Conservation (phyloP, 2,329 filamentous ascomycete genomes). For the Zalaria sp. region DNA sequence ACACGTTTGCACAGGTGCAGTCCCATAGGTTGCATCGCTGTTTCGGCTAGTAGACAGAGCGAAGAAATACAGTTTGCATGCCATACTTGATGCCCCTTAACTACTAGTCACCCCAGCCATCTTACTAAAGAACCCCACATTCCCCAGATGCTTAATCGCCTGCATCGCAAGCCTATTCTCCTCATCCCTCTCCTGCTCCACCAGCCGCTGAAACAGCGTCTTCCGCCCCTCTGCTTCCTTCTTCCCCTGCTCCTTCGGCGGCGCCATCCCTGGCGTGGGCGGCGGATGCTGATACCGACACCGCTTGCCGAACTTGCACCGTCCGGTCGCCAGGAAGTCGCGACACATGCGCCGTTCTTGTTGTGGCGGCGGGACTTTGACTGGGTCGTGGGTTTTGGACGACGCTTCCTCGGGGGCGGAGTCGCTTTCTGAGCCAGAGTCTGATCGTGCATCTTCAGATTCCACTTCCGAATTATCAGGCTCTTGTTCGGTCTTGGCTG, state of each 20-base stretch:
- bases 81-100: too few relatives aligned
- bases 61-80: too few relatives aligned
- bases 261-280: not conserved
- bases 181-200: constrained; percentile 31
- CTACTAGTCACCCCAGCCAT: not conserved
- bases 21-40: too few relatives aligned
- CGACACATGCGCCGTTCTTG: constrained; percentile 11
- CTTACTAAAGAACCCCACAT: constrained; percentile 23
- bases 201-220: constrained; percentile 11
- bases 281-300: constrained; percentile 19
- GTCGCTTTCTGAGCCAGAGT: constrained; percentile 10
- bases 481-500: too few relatives aligned
- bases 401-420: constrained; percentile 23
- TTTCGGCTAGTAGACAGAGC: too few relatives aligned
- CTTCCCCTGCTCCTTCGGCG: constrained; percentile 2
- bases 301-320: constrained; percentile 17
- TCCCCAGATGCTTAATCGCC: constrained; percentile 32
- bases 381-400: constrained; percentile 15
- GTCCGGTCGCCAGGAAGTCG: constrained; percentile 16
- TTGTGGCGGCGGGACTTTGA: constrained; percentile 5
- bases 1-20: too few relatives aligned
- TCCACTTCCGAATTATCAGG: too few relatives aligned
- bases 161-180: constrained; percentile 27
- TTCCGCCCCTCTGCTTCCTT: constrained; percentile 3
- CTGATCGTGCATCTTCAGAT: constrained; percentile 7